These are phyloP conservation scores for Rickenella mellea DNA, from an alignment of 768 basidiomycete genomes.

Conservation along the genomic window DNA sequence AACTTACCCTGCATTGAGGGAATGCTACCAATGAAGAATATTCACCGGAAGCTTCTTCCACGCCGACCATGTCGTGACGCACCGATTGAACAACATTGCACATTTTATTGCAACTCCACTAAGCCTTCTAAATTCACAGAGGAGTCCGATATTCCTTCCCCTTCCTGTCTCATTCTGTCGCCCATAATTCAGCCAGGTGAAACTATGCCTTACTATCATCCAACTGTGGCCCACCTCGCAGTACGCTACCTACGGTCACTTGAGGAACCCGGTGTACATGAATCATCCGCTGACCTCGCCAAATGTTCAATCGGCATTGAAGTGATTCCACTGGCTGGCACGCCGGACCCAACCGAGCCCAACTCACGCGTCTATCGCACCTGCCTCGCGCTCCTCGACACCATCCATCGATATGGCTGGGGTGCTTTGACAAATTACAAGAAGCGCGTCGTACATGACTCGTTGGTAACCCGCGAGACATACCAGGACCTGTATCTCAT, in stretches of 20 bases:
- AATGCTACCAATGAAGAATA: constrained; percentile 33
- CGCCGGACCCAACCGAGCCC: constrained; percentile 33
- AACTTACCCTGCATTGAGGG: constrained; percentile 29
- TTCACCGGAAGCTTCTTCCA: constrained; percentile 66
- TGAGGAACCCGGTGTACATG: too few relatives aligned
- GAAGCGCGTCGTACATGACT: constrained; percentile 82
- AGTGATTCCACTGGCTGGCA: constrained; percentile 36
- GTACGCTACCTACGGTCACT: too few relatives aligned
- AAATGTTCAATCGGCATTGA: constrained; percentile 43
- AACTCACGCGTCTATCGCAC: constrained; percentile 73
- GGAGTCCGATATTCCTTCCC: neutral
- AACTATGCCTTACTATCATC: constrained; percentile 83
- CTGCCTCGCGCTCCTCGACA: constrained; percentile 69
- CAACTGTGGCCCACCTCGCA: constrained; percentile 68
- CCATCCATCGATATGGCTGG: constrained; percentile 83
- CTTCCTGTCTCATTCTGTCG: constrained; percentile 18
- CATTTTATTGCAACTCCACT: too few relatives aligned
- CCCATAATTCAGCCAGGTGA: constrained; percentile 26
- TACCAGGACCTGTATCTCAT: constrained; percentile 89
- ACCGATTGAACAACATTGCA: constrained; percentile 67
- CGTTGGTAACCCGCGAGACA: constrained; percentile 57
- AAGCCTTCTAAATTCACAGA: neutral
- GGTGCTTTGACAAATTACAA: constrained; percentile 73
- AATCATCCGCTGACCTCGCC: constrained; percentile 15
- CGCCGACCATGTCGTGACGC: constrained; percentile 70